Base-by-base conservation (phyloP, 2,329 filamentous ascomycete species). In the Blumeria graminis region DNA sequence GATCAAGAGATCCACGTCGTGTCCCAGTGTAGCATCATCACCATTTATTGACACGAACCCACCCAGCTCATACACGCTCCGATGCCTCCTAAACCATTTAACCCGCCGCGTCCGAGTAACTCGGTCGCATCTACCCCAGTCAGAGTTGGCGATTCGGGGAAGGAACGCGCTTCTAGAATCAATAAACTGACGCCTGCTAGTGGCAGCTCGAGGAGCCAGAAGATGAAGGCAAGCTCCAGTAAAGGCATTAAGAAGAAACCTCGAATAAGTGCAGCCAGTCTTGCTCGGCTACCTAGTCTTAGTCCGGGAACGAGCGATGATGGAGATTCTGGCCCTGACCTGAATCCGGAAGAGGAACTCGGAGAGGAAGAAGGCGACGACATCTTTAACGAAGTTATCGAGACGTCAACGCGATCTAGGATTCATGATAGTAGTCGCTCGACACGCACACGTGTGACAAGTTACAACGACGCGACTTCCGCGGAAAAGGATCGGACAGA, bases 41-140 rank as follows among this genome's bases (percentile, higher is more conserved):
- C 22, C 4, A 4, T 4, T 4, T 28, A 28, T 28, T 28, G 22
- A 28, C 22, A 28, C 22, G 22, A 28, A 28, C 22, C 22, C 22
- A 48, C 22, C 11, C 45, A 22, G 6, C 16, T 18, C 33, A 55
- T 16, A 55, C 48, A 55, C 13, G 55, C 22, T 28, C 22, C 22
- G 22, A 66, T 66, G 64, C 60, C 64, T 22, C 64, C 64, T 13
- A 65, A 65, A 58, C 62, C 63, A 14, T 66, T 66, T 59, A 65
- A 65, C 38, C 63, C 65, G 8, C 65, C 65, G 3, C 61, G 63
- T 1, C 63, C 61, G 54, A 56, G 58, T 32, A 36, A 35, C 35
- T 33, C 34, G 36, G n/a, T 53, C 16, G 33, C 46, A 4, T 43
- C 18, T 16, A 43, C 18, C 18, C 14, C 18, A 5, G 10, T 43